A percentile compares a stretch with the other conserved stretches of the same genome.
phyloP scores from a whole-genome alignment of 2,329 filamentous ascomycete species.

The Phoma sp. region DNA sequence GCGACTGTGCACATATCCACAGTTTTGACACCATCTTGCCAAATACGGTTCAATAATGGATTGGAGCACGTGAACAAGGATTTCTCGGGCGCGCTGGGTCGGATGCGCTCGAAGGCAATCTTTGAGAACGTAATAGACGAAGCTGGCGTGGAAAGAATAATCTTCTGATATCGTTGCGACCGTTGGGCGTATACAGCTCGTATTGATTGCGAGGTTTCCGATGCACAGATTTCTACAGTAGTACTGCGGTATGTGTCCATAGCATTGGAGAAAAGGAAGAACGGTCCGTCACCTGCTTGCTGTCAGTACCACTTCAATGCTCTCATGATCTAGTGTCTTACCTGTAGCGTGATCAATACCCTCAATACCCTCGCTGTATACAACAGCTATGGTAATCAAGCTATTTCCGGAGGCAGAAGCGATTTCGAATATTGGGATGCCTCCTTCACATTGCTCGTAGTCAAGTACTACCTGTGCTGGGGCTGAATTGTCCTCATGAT shows the following conservation, averaged over 20 bases:
- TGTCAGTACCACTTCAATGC: background rate
- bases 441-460: slow-evolving; percentile 17
- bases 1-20: slow-evolving; percentile 17
- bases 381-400: background rate
- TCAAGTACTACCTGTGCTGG: slow-evolving; percentile 13
- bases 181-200: slow-evolving; percentile 10
- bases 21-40: slow-evolving; percentile 13
- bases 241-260: slow-evolving; percentile 20
- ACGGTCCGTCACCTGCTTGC: slow-evolving; percentile 15
- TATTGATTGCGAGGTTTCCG: background rate
- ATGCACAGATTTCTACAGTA: background rate
- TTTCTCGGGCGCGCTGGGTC: background rate
- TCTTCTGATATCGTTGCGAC: slow-evolving; percentile 19
- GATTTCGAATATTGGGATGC: slow-evolving; percentile 11
- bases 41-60: slow-evolving; percentile 12
- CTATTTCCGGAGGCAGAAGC: background rate
- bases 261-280: slow-evolving; percentile 20
- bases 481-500: background rate
- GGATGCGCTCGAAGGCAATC: slow-evolving; percentile 11
- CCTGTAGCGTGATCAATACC: slow-evolving; percentile 16
- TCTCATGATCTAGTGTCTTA: background rate
- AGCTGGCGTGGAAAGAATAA: background rate
- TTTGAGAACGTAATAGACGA: slow-evolving; percentile 8
- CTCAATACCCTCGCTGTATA: slow-evolving; percentile 18
- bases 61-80: slow-evolving; percentile 11